A percentile compares a stretch with the other conserved stretches of the same genome.
Conservation (phyloP, 2,329 filamentous ascomycete species). For the Eurotiales sp. region DNA sequence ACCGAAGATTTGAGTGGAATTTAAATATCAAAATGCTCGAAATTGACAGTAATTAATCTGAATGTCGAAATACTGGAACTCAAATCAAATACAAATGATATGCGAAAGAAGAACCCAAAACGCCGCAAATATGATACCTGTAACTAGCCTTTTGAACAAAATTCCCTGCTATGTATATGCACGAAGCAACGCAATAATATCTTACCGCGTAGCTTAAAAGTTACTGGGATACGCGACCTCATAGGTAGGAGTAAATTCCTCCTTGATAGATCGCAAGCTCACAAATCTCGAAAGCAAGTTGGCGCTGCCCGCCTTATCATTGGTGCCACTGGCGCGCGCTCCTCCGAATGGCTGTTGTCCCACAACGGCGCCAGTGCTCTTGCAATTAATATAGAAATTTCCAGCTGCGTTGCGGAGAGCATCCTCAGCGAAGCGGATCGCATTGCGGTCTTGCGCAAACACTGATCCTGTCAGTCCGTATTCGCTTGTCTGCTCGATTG, state of each 20-base stretch:
- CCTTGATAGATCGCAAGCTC: conserved; percentile 66
- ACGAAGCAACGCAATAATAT: too few species aligned
- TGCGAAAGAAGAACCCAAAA: too few species aligned
- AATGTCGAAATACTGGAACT: too few species aligned
- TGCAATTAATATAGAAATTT: conserved; percentile 44
- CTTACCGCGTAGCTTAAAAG: too few species aligned
- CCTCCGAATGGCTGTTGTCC: conserved; percentile 71
- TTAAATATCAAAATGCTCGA: too few species aligned
- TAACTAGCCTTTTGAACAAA: too few species aligned
- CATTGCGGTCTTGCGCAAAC: conserved; percentile 38
- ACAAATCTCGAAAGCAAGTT: conserved; percentile 64
- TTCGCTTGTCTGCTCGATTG: conserved; percentile 38
- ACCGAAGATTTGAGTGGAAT: too few species aligned
- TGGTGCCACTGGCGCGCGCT: conserved; percentile 64
- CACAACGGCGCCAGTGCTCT: conserved; percentile 65
- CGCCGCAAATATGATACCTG: too few species aligned
- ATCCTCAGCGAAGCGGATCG: conserved; percentile 33
- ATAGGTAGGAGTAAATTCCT: conserved; percentile 65
- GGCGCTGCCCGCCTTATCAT: conserved; percentile 68
- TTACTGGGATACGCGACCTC: conserved; percentile 70
- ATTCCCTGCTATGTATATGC: too few species aligned
- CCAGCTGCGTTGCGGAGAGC: conserved; percentile 36
- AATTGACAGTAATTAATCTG: too few species aligned
- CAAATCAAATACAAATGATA: too few species aligned
- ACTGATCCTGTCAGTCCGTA: conserved; percentile 44